A percentile compares a stretch with the other conserved stretches of the same genome.
Conservation (phyloP, 768 basidiomycete species). For the Mrakia hoshinonis region DNA sequence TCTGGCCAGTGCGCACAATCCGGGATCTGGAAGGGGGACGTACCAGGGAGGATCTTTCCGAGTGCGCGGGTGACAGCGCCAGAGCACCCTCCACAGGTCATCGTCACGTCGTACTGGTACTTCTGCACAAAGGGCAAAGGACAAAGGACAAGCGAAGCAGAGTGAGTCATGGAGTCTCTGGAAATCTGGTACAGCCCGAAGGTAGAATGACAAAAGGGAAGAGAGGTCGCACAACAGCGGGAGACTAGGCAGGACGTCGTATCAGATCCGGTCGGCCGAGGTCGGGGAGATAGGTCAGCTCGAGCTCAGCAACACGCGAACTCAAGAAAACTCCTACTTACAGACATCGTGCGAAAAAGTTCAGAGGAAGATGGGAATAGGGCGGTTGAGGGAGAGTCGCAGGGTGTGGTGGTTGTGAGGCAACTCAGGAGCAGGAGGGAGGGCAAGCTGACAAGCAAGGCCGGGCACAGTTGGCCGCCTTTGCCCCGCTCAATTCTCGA, state of each 20-base stretch:
- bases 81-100: slow-evolving; percentile 68
- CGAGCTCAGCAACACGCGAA: neutral
- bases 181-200: too few species aligned
- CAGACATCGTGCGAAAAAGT: neutral
- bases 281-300: neutral
- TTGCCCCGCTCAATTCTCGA: too few species aligned
- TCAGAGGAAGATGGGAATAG: neutral
- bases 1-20: too few species aligned
- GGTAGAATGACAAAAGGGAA: neutral
- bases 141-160: neutral
- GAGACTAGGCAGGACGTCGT: neutral
- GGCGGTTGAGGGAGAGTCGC: too few species aligned
- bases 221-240: neutral
- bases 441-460: too few species aligned
- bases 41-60: slow-evolving; percentile 48
- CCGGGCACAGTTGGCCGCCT: too few species aligned
- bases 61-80: slow-evolving; percentile 69
- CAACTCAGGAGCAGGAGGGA: too few species aligned
- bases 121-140: slow-evolving; percentile 8
- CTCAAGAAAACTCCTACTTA: neutral
- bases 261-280: neutral
- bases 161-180: neutral
- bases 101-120: slow-evolving; percentile 38
- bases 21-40: slow-evolving; percentile 30
- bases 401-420: too few species aligned